Evolutionary conservation across 192 early-diverging fungal genomes (phyloP).

Genomic region (Coemansia umbellata): DNA sequence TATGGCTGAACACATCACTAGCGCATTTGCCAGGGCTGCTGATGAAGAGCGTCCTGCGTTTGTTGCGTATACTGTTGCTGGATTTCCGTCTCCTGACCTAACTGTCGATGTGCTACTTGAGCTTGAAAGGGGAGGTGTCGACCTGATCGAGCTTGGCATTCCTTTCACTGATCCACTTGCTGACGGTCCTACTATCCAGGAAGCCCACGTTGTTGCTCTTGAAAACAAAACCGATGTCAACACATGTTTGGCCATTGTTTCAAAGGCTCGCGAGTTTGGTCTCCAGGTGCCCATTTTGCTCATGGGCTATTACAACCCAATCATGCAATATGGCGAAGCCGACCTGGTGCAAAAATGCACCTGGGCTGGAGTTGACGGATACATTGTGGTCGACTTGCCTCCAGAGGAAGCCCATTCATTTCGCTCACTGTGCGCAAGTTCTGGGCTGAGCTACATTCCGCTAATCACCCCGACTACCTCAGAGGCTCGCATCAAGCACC

Average conservation of each 20-base stretch:
- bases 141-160: constrained; percentile 94
- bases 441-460: constrained; percentile 82
- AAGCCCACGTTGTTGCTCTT: constrained; percentile 75
- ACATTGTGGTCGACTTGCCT: constrained; percentile 95
- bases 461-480: constrained; percentile 93
- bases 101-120: constrained; percentile 85
- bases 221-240: constrained; percentile 73
- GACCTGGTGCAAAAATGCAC: constrained; percentile 80
- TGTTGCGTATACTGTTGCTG: constrained; percentile 91
- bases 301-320: constrained; percentile 99
- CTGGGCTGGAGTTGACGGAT: constrained; percentile 85
- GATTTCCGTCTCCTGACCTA: constrained; percentile 75
- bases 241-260: constrained; percentile 76
- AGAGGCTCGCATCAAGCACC: constrained; percentile 70
- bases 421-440: constrained; percentile 66
- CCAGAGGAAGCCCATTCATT: constrained; percentile 93
- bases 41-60: constrained; percentile 69
- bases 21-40: constrained; percentile 35
- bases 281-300: constrained; percentile 88
- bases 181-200: constrained; percentile 97
- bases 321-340: constrained; percentile 91
- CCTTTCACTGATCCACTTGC: constrained; percentile 98
- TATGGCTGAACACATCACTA: constrained; percentile 35
- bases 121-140: constrained; percentile 88
- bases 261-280: constrained; percentile 74